Conservation (phyloP, 345 rosid species). For the Boechera retrofracta region DNA sequence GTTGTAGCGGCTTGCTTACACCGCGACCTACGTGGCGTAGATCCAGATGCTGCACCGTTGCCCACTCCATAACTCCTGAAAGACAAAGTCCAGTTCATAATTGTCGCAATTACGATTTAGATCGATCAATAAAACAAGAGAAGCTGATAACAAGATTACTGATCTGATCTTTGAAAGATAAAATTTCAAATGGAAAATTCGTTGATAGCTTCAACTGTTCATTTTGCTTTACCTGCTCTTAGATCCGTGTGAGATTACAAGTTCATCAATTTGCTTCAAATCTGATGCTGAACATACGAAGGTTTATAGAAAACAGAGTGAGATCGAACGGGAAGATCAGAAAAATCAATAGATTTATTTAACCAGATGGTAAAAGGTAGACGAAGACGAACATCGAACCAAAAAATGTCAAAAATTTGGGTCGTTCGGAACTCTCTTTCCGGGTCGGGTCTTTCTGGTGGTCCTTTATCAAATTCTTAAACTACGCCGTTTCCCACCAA, state of each 20-base stretch:
- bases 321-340: constrained; percentile 38
- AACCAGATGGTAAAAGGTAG: constrained; percentile 24
- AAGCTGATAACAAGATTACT: constrained; percentile 11
- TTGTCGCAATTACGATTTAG: constrained; percentile 3
- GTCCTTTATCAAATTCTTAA: neutral
- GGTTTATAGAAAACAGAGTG: constrained; percentile 9
- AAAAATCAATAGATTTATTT: constrained; percentile 6
- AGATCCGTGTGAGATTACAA: constrained; percentile 36
- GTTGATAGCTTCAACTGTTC: constrained; percentile 22
- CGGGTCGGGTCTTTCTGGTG: constrained; percentile 28
- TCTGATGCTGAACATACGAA: neutral
- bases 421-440: constrained; percentile 29
- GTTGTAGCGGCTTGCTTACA: constrained; percentile 72
- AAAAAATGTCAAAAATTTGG: constrained; percentile 12
- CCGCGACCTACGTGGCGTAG: constrained; percentile 83
- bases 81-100: neutral
- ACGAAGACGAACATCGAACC: constrained; percentile 29
- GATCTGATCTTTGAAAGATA: constrained; percentile 29
- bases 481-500: neutral
- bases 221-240: constrained; percentile 33
- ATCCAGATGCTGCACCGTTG: constrained; percentile 97
- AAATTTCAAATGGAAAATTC: constrained; percentile 9
- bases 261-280: constrained; percentile 30
- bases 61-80: constrained; percentile 81
- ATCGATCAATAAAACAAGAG: constrained; percentile 20